A percentile compares a stretch with the other conserved stretches of the same genome.
Conservation (phyloP, 2,329 filamentous ascomycete genomes). For the Fusarium sp. region DNA sequence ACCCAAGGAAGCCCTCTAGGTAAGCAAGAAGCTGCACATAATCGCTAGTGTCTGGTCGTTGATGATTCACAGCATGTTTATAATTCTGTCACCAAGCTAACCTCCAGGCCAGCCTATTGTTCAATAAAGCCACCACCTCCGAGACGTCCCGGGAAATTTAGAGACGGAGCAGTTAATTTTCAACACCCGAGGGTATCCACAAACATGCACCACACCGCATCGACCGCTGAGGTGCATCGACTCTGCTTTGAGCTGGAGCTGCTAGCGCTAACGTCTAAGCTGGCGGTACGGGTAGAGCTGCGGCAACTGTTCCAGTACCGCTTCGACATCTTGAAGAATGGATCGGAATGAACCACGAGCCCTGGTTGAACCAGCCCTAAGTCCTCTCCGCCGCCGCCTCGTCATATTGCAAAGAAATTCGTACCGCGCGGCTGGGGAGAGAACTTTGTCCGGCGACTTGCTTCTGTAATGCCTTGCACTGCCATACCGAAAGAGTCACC, state of each 20-base stretch:
- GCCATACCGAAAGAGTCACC: constrained; percentile 29
- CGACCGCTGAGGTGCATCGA: constrained; percentile 29
- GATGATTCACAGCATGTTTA: not conserved
- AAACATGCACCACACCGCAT: constrained; percentile 41
- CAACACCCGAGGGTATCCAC: constrained; percentile 33
- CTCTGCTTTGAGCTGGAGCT: constrained; percentile 34
- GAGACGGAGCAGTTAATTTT: constrained; percentile 20
- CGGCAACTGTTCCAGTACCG: constrained; percentile 29
- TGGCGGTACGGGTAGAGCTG: constrained; percentile 20
- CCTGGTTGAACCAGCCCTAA: constrained; percentile 14
- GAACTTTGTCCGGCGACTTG: constrained; percentile 26
- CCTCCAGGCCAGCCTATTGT: not conserved
- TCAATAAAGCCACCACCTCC: constrained; percentile 11
- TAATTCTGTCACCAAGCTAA: not conserved
- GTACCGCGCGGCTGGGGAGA: constrained; percentile 36
- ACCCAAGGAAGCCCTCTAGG: not conserved
- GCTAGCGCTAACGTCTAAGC: constrained; percentile 26
- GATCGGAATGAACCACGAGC: constrained; percentile 6
- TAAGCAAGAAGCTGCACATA: constrained; percentile 4
- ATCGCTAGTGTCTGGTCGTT: not conserved
- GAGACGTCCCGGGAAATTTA: constrained; percentile 20
- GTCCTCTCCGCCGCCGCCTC: constrained; percentile 29
- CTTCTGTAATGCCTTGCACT: constrained; percentile 29
- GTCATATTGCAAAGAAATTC: constrained; percentile 21
- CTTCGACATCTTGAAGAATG: constrained; percentile 20